Evolutionary conservation across 1,284 basidiomycete species (phyloP), one percentile per base, ranked within the genome.

Genomic region (Anthracocystis walkeri): DNA sequence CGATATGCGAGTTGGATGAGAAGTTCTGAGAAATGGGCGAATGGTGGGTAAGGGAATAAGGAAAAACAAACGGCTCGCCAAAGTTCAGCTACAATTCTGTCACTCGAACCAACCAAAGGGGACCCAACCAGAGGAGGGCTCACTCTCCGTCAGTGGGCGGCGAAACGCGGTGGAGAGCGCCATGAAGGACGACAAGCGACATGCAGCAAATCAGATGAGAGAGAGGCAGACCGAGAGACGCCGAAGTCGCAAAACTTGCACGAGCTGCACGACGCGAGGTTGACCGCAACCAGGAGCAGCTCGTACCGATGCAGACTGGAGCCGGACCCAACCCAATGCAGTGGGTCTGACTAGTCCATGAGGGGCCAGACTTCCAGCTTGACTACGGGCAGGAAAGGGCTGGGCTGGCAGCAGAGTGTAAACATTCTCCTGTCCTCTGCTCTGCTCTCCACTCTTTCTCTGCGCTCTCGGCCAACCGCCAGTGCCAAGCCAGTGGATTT

Each of bases 301-400:
- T 38, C 35, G 35, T 38, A 38, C 35, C 11, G 33, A 8, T 35
- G 33, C 33, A 38, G 35, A 44, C 42, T 25, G 48, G 48, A n/a
- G 21, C 35, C 10, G 7, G 38, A 50, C 41, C 46, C 56, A 33
- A 50, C 41, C 46, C 56, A 41, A 49, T 25, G 56, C 46, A 58
- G 12, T 44, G 41, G 52, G 27, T 54, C 52, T 29, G 29, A 27
- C 23, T n/a, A 29, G 48, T 38, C 35, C 8, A 10, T n/a, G 14
- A 25, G 16, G 45, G 23, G 23, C 16, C 45, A 46, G 20, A 46
- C 12, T 14, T 7, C 5, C 12, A 25, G 21, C 21, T 7, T 46
- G 42, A n/a, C 33, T 14, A 14, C 11, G 12, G 10, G 31, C 31
- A 33, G 14, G 14, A 38, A 38, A 38, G 12, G 12, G 12, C 35